Conservation (phyloP, 2,329 filamentous ascomycete genomes). For the Fusarium luffae region DNA sequence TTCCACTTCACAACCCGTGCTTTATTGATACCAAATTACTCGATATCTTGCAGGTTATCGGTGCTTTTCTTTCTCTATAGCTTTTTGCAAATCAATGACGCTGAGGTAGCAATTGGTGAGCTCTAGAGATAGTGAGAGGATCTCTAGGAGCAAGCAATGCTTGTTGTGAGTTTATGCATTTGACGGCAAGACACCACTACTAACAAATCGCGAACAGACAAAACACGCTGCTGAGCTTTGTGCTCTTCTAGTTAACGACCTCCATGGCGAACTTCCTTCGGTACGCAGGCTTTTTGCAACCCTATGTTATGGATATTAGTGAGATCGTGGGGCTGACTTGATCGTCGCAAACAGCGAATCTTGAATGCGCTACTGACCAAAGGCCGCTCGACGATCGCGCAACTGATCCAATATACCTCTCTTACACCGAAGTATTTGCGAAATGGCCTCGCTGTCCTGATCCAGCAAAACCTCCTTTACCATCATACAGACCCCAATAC, state of each 20-base stretch:
- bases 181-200: conserved; percentile 33
- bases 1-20: conserved; percentile 3
- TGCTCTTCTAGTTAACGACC: conserved; percentile 86
- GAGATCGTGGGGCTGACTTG: conserved; percentile 46
- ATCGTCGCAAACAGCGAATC: conserved; percentile 72
- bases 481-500: conserved; percentile 74
- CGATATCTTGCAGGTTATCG: not conserved
- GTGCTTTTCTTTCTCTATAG: conserved; percentile 15
- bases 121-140: conserved; percentile 83
- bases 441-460: conserved; percentile 83
- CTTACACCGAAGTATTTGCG: conserved; percentile 80
- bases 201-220: conserved; percentile 58
- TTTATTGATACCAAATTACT: not conserved
- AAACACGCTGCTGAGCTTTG: conserved; percentile 88
- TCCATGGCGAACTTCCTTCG: conserved; percentile 90
- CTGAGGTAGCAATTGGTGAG: conserved; percentile 75
- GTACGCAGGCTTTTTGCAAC: conserved; percentile 65
- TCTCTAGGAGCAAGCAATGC: conserved; percentile 77
- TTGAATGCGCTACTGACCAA: conserved; percentile 81
- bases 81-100: conserved; percentile 62
- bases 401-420: conserved; percentile 77
- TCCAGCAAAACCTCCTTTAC: conserved; percentile 88
- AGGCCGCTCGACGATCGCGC: conserved; percentile 78
- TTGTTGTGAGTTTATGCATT: conserved; percentile 59
- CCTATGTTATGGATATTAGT: conserved; percentile 10